These are phyloP conservation scores for Rubroshorea leprosula DNA, from an alignment of 345 rosid genomes.

Conservation along the genomic window DNA sequence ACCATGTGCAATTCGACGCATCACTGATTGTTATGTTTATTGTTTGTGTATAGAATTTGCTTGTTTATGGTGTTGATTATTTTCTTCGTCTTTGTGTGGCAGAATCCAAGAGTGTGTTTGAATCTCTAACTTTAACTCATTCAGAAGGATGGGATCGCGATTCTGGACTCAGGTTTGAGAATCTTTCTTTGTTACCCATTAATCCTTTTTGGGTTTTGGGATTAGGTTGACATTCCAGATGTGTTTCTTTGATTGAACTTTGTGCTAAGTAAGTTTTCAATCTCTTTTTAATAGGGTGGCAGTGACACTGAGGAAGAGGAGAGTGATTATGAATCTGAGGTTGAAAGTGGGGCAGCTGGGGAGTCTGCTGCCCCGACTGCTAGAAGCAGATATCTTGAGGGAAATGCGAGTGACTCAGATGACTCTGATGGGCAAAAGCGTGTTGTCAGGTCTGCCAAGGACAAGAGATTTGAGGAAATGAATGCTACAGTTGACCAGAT, in stretches of 20 bases:
- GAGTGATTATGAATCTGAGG: slow-evolving; percentile 45
- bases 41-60: no score
- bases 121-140: not conserved
- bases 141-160: slow-evolving; percentile 39
- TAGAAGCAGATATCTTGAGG: slow-evolving; percentile 47
- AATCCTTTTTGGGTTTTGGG: not conserved
- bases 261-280: not conserved
- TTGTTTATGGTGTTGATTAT: not conserved
- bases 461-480: slow-evolving; percentile 92
- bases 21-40: not conserved
- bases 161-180: slow-evolving; percentile 66
- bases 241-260: not conserved
- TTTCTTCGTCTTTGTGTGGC: slow-evolving; percentile 4
- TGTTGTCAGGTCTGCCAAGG: slow-evolving; percentile 78
- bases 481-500: slow-evolving; percentile 60
- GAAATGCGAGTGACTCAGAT: slow-evolving; percentile 59
- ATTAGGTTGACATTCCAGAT: not conserved
- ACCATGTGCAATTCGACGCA: not conserved
- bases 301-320: slow-evolving; percentile 66
- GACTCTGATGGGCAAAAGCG: slow-evolving; percentile 63
- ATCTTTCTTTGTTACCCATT: not conserved
- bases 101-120: not conserved
- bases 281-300: slow-evolving; percentile 40
- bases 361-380: slow-evolving; percentile 29
- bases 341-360: slow-evolving; percentile 26